These are phyloP conservation scores for Phytophthora ohioensis DNA, from an alignment of 352 stramenopile genomes.

Conservation along the genomic window DNA sequence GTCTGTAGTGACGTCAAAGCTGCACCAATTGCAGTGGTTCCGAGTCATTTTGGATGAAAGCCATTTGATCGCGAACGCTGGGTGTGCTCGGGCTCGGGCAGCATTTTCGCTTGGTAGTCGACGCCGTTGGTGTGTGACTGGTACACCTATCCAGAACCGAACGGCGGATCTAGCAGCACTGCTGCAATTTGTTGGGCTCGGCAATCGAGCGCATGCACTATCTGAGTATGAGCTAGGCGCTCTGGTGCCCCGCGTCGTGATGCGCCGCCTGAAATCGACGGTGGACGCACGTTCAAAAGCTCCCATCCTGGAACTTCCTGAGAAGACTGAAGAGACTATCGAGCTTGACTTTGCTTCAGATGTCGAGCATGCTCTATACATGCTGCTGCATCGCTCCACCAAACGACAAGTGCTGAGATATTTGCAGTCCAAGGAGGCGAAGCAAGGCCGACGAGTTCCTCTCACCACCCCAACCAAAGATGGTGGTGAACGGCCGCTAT, in stretches of 20 bases:
- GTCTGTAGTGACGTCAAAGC: conserved; percentile 59
- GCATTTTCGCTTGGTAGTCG: conserved; percentile 74
- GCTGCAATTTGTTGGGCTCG: conserved; percentile 86
- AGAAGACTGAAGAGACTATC: conserved; percentile 68
- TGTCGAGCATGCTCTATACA: conserved; percentile 79
- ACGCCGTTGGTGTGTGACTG: conserved; percentile 89
- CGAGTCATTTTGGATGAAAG: conserved; percentile 91
- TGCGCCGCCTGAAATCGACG: conserved; percentile 87
- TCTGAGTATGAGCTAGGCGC: conserved; percentile 73
- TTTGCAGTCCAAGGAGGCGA: conserved; percentile 58
- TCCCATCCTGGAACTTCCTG: conserved; percentile 65
- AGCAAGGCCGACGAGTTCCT: conserved; percentile 25
- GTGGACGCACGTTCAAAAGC: conserved; percentile 55
- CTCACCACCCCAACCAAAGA: conserved; percentile 31
- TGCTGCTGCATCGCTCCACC: conserved; percentile 83
- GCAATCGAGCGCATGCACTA: conserved; percentile 56
- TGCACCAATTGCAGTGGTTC: conserved; percentile 85
- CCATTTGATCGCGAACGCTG: conserved; percentile 91
- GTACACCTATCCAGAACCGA: conserved; percentile 92
- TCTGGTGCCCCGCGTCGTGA: conserved; percentile 80
- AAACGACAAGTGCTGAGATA: conserved; percentile 85
- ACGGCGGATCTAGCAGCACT: conserved; percentile 88
- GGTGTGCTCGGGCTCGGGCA: conserved; percentile 65
- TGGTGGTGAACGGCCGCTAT: conserved; percentile 43
- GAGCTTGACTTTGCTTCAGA: conserved; percentile 73